Conservation (phyloP, 176 grass and related monocot genomes). For the Paspalum vaginatum region DNA sequence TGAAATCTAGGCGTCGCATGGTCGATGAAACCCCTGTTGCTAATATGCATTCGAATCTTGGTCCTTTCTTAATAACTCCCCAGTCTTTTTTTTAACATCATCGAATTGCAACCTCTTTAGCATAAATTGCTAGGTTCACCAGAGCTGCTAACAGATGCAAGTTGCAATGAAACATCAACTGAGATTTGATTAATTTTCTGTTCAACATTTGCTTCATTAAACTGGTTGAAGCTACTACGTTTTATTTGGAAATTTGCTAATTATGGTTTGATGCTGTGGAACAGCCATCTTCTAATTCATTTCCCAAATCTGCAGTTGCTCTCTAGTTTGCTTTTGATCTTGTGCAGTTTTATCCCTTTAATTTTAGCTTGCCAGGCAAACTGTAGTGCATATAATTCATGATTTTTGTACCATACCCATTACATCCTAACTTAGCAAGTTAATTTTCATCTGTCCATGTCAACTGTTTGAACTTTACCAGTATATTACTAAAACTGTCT, state of each 20-base stretch:
- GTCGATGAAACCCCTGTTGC: too few species aligned
- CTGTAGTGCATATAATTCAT: not conserved
- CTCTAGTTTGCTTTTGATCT: not conserved
- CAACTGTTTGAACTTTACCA: not conserved
- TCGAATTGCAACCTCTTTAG: slow-evolving; percentile 7
- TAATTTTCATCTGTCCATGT: not conserved
- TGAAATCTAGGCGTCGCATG: too few species aligned
- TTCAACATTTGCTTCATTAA: not conserved
- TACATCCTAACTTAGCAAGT: not conserved
- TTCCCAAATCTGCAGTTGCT: not conserved
- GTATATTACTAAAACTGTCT: not conserved
- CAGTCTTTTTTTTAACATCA: not conserved
- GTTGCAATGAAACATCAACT: not conserved
- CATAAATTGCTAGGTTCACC: not conserved
- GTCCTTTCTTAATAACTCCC: too few species aligned
- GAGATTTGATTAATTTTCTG: not conserved
- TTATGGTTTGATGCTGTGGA: not conserved
- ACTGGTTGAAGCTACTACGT: slow-evolving; percentile 15
- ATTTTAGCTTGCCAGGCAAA: not conserved
- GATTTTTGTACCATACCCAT: not conserved
- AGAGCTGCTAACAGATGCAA: not conserved
- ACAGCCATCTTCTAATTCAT: not conserved
- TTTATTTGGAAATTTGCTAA: slow-evolving; percentile 2
- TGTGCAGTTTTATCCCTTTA: not conserved
- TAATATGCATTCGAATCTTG: too few species aligned